Conservation (phyloP, 257 asterid genomes). For the Plectranthus barbatus region DNA sequence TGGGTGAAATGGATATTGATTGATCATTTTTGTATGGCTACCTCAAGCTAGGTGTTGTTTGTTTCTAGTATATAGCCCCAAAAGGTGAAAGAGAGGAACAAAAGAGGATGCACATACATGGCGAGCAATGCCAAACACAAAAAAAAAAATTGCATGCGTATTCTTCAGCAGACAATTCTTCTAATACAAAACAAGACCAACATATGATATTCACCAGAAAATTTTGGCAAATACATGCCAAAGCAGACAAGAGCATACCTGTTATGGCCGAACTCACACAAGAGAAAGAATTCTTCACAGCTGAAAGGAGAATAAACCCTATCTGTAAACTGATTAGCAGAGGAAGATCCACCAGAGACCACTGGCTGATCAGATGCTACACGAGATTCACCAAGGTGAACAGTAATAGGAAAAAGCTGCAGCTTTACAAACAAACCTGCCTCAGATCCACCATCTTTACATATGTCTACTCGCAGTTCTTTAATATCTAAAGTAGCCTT, state of each 20-base stretch:
- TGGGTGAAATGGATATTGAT: neutral
- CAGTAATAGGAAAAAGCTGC: constrained; percentile 61
- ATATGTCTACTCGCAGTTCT: constrained; percentile 78
- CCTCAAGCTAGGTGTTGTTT: neutral
- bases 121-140: neutral
- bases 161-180: neutral
- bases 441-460: constrained; percentile 83
- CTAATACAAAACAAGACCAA: neutral
- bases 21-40: neutral
- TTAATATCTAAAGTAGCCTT: constrained; percentile 78
- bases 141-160: constrained; percentile 4
- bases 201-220: neutral
- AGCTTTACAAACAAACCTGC: constrained; percentile 72
- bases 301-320: constrained; percentile 65
- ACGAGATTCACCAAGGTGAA: constrained; percentile 57
- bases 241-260: constrained; percentile 42
- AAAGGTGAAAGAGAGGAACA: neutral
- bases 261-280: constrained; percentile 82
- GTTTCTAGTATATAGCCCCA: neutral
- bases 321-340: constrained; percentile 40
- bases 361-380: constrained; percentile 40
- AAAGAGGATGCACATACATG: constrained; percentile 5
- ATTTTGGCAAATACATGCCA: neutral
- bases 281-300: constrained; percentile 83
- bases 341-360: constrained; percentile 39